These are phyloP conservation scores for Erythrophleum fordii DNA, from an alignment of 306 rosid genomes.

Conservation along the genomic window DNA sequence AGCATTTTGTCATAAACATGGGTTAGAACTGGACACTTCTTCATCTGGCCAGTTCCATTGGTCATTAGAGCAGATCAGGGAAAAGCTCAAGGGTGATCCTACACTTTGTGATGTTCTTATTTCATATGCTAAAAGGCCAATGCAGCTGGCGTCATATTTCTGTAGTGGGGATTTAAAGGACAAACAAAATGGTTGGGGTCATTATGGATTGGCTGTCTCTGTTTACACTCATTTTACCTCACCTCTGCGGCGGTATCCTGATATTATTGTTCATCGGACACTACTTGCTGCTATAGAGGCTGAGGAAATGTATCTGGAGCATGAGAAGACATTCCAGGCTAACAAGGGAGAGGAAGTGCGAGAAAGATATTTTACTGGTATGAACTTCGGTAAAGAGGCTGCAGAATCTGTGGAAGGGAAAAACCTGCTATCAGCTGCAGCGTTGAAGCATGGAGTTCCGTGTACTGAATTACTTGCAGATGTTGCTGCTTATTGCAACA, in stretches of 20 bases:
- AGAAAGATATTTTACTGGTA: conserved; percentile 74
- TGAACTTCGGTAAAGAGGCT: conserved; percentile 63
- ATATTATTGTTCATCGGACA: conserved; percentile 85
- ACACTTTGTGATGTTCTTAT: conserved; percentile 63
- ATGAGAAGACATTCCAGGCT: conserved; percentile 37
- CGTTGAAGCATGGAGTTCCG: conserved; percentile 71
- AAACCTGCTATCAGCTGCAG: conserved; percentile 73
- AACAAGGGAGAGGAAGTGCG: conserved; percentile 38
- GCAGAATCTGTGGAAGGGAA: conserved; percentile 70
- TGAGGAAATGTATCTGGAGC: conserved; percentile 67
- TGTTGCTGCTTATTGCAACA: conserved; percentile 76
- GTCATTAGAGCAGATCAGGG: conserved; percentile 66
- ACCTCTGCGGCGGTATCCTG: conserved; percentile 92
- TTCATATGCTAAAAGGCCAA: conserved; percentile 74
- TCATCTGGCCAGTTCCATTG: conserved; percentile 71
- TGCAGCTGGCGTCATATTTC: conserved; percentile 85
- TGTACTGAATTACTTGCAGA: conserved; percentile 52
- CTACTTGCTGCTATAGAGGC: conserved; percentile 85
- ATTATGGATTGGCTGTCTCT: conserved; percentile 83
- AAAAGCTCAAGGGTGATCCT: conserved; percentile 78
- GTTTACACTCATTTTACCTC: conserved; percentile 91
- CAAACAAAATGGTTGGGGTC: conserved; percentile 64
- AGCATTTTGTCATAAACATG: conserved; percentile 82
- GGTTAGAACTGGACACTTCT: conserved; percentile 69
- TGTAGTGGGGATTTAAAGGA: conserved; percentile 71